Base-by-base conservation (phyloP, 2,329 filamentous ascomycete genomes). In the Pseudopyricularia javanii region DNA sequence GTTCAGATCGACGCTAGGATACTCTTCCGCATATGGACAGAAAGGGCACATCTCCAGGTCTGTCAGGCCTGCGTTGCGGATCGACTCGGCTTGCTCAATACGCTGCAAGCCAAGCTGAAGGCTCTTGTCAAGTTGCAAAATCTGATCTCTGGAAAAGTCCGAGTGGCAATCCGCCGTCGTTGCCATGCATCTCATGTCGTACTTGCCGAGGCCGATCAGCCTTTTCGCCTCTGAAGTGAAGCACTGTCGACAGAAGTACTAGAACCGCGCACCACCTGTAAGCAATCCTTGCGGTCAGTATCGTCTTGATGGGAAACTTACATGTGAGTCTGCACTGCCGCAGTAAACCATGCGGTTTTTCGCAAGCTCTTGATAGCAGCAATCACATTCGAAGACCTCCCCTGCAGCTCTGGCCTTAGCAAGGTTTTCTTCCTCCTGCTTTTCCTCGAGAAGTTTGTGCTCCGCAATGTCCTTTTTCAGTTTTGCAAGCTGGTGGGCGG, bases 11-110 rank as follows among this genome's bases (percentile, higher is more conserved):
- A 85, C 68, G 0, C 86, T 78, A 0, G 79, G 80, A 57, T 81
- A 86, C 55, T 89, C 85, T 33, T 82, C 86, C 43, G 86, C 88
- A 69, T 80, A 94, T 22, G 86, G 82, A 64, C 89, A 95, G 62
- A 90, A 93, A 0, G 88, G 88, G 58, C 89, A 95, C 32, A 78
- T 80, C 32, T 79, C 85, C 2, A 95, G 75, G 56, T 83, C 80
- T 40, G 89, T 81, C 34, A 94, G 75, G 0, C 75, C 79, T 1
- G 88, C 86, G 56, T 79, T 71, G n/a, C 79, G 77, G 37, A 95
- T 71, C 24, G 80, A 77, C 17, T 83, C 76, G 59, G 86, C 79
- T 63, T 87, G 82, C 62, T 91, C 85, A 51, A 91, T 76, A 22
- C 79, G 75, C 53, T 86, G 84, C 2, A 95, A 70, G 8, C 82